These are phyloP conservation scores for Rhododendron molle DNA, from an alignment of 148 eudicot genomes.

Conservation along the genomic window DNA sequence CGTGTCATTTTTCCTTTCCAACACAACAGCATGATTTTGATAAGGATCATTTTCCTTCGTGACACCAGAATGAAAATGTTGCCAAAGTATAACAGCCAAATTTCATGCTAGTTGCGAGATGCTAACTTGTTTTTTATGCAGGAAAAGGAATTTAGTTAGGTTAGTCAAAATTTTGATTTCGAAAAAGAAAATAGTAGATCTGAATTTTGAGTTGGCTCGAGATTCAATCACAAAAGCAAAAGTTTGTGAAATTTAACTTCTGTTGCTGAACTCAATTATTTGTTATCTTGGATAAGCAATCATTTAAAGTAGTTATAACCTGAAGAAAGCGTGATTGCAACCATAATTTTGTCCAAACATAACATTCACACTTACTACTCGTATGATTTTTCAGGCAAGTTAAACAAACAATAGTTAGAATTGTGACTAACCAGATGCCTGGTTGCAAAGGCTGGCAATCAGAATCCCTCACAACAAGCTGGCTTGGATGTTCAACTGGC, in stretches of 20 bases:
- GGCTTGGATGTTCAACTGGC: slow-evolving; percentile 74
- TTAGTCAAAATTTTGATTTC: neutral
- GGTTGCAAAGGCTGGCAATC: slow-evolving; percentile 80
- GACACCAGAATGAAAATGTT: neutral
- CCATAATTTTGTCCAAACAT: neutral
- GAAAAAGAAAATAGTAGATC: neutral
- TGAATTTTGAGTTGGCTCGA: neutral
- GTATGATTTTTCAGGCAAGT: neutral
- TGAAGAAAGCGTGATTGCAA: neutral
- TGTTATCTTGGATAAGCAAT: neutral
- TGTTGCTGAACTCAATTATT: neutral
- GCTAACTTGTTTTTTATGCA: neutral
- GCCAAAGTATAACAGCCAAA: neutral
- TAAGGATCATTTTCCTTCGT: neutral
- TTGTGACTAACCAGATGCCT: slow-evolving; percentile 69
- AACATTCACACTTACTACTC: neutral
- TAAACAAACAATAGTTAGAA: neutral
- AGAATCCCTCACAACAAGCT: slow-evolving; percentile 55
- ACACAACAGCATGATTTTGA: neutral
- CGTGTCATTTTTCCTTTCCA: neutral
- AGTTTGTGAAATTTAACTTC: neutral
- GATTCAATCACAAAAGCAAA: neutral
- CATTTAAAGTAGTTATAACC: neutral
- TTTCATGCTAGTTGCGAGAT: neutral
- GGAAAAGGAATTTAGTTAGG: neutral